Conservation (phyloP, 192 early-diverging fungal species). For the Backusella tuberculispora region DNA sequence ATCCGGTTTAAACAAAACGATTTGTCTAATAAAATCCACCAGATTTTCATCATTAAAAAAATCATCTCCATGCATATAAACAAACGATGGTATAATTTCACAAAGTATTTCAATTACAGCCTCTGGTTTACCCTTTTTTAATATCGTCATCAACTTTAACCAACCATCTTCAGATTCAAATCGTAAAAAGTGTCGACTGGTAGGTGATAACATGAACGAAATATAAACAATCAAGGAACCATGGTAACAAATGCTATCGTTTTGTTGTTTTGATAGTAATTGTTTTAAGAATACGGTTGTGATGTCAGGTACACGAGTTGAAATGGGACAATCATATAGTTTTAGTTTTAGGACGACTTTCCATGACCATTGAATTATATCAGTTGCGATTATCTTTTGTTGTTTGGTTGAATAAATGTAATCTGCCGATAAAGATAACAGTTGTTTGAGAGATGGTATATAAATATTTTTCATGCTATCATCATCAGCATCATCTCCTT, state of each 20-base stretch:
- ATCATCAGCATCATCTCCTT: too few species aligned
- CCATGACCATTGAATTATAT: conserved; percentile 13
- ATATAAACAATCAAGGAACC: conserved; percentile 41
- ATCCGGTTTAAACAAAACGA: conserved; percentile 42
- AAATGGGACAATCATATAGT: conserved; percentile 9
- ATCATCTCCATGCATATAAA: conserved; percentile 45
- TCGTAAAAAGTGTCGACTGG: conserved; percentile 48
- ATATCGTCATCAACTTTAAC: conserved; percentile 39
- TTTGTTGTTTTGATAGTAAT: conserved; percentile 18
- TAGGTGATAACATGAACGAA: conserved; percentile 40
- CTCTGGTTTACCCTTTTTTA: conserved; percentile 34
- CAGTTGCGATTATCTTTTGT: background rate
- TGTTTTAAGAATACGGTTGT: background rate
- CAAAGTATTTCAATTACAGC: conserved; percentile 35
- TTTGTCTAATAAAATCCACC: conserved; percentile 36
- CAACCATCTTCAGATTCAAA: conserved; percentile 47
- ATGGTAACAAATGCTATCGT: conserved; percentile 32
- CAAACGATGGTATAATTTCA: conserved; percentile 37
- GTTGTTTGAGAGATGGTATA: background rate
- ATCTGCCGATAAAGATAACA: background rate
- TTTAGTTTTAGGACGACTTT: background rate
- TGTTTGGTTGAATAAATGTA: too few species aligned
- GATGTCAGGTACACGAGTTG: background rate
- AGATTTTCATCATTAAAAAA: conserved; percentile 34
- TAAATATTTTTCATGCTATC: background rate